Evolutionary conservation across 2,329 filamentous ascomycete species (phyloP).

Genomic region (Stachybotrys chlorohalonatus): DNA sequence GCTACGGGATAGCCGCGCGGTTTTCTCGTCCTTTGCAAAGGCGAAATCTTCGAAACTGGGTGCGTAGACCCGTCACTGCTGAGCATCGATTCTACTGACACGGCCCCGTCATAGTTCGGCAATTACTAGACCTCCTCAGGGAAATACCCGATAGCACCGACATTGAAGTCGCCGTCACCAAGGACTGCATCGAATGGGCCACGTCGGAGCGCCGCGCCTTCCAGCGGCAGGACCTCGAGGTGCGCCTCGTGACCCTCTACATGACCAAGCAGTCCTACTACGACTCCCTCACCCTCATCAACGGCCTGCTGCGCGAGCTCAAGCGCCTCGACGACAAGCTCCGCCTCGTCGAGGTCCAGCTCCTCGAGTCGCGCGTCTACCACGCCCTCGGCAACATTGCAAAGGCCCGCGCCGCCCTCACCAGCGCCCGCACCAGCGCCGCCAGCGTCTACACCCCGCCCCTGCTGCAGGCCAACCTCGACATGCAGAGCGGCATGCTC

Average conservation of each 20-base stretch:
- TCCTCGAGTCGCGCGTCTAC: conserved; percentile 94
- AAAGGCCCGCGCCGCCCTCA: conserved; percentile 91
- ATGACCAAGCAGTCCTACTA: conserved; percentile 98
- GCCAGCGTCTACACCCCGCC: conserved; percentile 97
- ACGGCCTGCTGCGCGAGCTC: conserved; percentile 88
- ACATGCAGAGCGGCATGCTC: conserved; percentile 99
- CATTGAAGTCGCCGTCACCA: conserved; percentile 88
- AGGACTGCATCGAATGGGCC: conserved; percentile 99
- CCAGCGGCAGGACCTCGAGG: conserved; percentile 96
- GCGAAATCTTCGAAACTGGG: conserved; percentile 97
- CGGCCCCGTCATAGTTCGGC: conserved; percentile 59
- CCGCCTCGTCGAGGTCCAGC: conserved; percentile 92
- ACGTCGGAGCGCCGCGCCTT: conserved; percentile 90
- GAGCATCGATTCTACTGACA: neutral
- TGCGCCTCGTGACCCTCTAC: conserved; percentile 83
- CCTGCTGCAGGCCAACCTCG: conserved; percentile 85
- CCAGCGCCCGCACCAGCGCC: conserved; percentile 86
- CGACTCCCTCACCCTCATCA: conserved; percentile 93
- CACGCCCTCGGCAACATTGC: conserved; percentile 94
- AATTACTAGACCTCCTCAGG: conserved; percentile 91
- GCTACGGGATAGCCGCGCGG: conserved; percentile 80
- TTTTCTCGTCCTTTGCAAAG: conserved; percentile 94
- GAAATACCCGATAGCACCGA: conserved; percentile 92
- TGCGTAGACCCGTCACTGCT: conserved; percentile 34
- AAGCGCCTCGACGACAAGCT: conserved; percentile 98